Base-by-base conservation (phyloP, 73 alveolate genomes). In the Paramecium pentaurelia region DNA sequence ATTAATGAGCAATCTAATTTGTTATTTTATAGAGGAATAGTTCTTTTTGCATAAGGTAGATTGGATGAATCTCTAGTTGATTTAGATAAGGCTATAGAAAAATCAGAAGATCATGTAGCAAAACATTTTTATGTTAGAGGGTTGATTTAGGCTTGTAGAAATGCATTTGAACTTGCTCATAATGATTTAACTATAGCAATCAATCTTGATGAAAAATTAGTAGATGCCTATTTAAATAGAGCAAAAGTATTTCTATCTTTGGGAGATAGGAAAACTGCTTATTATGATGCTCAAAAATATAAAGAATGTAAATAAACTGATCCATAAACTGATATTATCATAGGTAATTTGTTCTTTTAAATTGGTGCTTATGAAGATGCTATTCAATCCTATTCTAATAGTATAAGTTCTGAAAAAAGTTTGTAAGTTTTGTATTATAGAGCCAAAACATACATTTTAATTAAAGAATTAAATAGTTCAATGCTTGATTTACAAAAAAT, bases 41-140 rank as follows among this genome's bases (percentile, higher is more conserved):
- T 88, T 9, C 28, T 70, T 6, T 88, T 34, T 75, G 86, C 87
- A 25, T 18, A 27, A 30, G 34, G 49, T 2, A 88, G 71, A 88
- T 88, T 28, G 3, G 86, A 58, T 38, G 70, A 34, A 4, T 60
- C 94, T 7, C 37, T 88, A n/a, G 22, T 42, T 16, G 91, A 88
- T 88, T 54, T 84, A 44, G 87, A 88, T 22, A 58, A 47, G 25
- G 91, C 94, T 3, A 73, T 88, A 18, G 94, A 88, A 30, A 88
- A 88, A 36, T 54, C 92, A 11, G 94, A 88, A 71, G 94, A 88
- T 42, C 85, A 88, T 37, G 49, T 88, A 42, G 84, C 94, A 14
- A 64, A 88, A 20, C 94, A 88, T 88, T 88, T 70, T n/a, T 77
- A 51, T 45, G 83, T 71, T 7, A 34, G 94, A 64, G 94, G 94